Percentiles rank a stretch among this genome's conserved stretches.
These are phyloP conservation scores for Hyphodiscus hymeniophilus DNA, from an alignment of 495 filamentous ascomycete species.

Conservation along the genomic window DNA sequence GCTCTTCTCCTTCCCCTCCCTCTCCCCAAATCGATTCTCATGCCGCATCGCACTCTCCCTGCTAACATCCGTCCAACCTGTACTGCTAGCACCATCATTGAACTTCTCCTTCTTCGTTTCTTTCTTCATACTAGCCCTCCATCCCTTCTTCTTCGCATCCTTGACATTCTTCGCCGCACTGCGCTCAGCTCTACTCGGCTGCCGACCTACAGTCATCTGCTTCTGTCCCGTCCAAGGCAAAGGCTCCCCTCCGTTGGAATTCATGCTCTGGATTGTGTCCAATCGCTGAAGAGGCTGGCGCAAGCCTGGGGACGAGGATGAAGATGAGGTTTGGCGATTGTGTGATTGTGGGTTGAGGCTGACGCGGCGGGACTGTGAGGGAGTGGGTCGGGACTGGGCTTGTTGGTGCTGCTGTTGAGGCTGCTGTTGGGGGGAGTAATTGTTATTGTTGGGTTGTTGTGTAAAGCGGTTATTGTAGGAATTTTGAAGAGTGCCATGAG, in stretches of 20 bases:
- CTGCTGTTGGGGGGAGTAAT: too few species aligned
- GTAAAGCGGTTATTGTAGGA: too few species aligned
- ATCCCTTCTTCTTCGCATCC: slow-evolving; percentile 45
- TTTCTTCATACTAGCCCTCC: slow-evolving; percentile 36
- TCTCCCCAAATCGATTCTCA: slow-evolving; percentile 4
- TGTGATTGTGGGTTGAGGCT: slow-evolving; percentile 19
- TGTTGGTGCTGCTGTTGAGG: not conserved
- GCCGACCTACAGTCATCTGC: slow-evolving; percentile 25
- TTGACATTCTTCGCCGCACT: slow-evolving; percentile 47
- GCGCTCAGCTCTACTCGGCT: slow-evolving; percentile 41
- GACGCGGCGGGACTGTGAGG: slow-evolving; percentile 35
- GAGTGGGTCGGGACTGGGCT: slow-evolving; percentile 17
- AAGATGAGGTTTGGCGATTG: slow-evolving; percentile 21
- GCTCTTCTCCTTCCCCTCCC: slow-evolving; percentile 27
- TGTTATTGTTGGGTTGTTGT: not conserved
- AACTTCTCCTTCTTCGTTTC: slow-evolving; percentile 28
- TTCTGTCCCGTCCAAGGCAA: slow-evolving; percentile 12
- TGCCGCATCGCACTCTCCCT: slow-evolving; percentile 8
- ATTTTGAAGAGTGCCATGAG: not conserved
- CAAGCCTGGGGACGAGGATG: slow-evolving; percentile 30
- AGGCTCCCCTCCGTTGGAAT: slow-evolving; percentile 20
- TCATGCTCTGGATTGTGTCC: slow-evolving; percentile 39
- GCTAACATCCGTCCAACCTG: slow-evolving; percentile 42
- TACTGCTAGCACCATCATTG: slow-evolving; percentile 29
- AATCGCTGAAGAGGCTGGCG: slow-evolving; percentile 39